Conservation (phyloP, 345 rosid species). For the Ricinus communis region DNA sequence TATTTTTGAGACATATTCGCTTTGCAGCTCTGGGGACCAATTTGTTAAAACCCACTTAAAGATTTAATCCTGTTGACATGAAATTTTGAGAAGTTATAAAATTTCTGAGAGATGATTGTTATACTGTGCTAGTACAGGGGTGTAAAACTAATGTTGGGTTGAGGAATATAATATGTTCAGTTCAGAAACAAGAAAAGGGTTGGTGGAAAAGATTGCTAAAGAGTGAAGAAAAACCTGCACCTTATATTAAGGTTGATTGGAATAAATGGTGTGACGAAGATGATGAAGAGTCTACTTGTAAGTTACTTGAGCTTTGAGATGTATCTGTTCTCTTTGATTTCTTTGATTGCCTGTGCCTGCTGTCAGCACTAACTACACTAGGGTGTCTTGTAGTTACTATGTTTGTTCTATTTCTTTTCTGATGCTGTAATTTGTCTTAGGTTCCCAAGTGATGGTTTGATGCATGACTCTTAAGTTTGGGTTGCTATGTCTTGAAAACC, state of each 20-base stretch:
- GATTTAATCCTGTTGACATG: no score
- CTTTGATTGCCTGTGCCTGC: background rate
- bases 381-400: background rate
- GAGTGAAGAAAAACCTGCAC: constrained; percentile 90
- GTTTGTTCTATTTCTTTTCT: background rate
- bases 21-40: no score
- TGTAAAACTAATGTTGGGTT: constrained; percentile 76
- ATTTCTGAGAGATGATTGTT: no score
- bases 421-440: background rate
- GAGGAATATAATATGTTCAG: constrained; percentile 76
- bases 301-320: constrained; percentile 31
- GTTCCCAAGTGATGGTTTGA: background rate
- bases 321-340: background rate
- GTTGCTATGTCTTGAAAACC: background rate
- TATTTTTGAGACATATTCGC: no score
- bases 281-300: constrained; percentile 64
- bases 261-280: constrained; percentile 99
- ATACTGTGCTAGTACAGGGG: constrained; percentile 44
- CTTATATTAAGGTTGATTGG: constrained; percentile 98
- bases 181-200: constrained; percentile 79
- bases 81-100: background rate
- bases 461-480: background rate
- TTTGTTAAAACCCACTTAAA: no score
- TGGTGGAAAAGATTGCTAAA: constrained; percentile 94
- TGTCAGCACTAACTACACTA: background rate